A percentile compares a stretch with the other conserved stretches of the same genome.
These are phyloP conservation scores for Fusarium sambucinum DNA, from an alignment of 2,329 filamentous ascomycete genomes.

Conservation along the genomic window DNA sequence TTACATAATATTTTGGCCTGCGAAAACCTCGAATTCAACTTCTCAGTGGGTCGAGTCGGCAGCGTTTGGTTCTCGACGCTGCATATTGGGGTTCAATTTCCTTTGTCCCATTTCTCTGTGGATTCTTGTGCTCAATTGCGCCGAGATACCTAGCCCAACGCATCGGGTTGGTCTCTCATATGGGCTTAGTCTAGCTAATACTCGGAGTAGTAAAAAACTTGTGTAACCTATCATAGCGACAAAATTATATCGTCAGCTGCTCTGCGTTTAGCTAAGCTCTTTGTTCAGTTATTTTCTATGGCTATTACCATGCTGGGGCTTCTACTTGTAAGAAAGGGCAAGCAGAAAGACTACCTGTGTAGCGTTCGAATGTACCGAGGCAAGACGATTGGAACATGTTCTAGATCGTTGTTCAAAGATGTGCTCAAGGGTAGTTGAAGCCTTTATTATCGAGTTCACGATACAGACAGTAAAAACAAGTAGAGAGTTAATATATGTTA, in stretches of 20 bases:
- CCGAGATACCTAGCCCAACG: not conserved
- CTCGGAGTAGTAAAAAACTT: not conserved
- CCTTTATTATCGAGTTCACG: not conserved
- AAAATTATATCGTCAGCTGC: not conserved
- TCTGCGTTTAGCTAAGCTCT: not conserved
- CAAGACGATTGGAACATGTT: not conserved
- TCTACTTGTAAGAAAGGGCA: too few species aligned
- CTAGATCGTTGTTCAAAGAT: not conserved
- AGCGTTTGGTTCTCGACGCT: constrained; percentile 15
- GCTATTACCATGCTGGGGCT: not conserved
- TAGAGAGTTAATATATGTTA: not conserved
- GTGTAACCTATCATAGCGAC: not conserved
- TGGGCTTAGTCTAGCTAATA: not conserved
- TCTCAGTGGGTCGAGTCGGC: constrained; percentile 1
- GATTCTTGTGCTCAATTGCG: constrained; percentile 7
- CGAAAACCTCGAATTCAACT: not conserved
- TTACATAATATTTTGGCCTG: constrained; percentile 19
- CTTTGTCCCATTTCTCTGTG: constrained; percentile 10
- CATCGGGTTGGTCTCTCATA: not conserved
- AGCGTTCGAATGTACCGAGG: not conserved
- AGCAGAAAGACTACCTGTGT: too few species aligned
- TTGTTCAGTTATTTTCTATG: not conserved
- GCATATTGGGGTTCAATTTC: constrained; percentile 13
- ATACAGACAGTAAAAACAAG: not conserved
- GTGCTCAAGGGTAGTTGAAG: not conserved